A percentile compares a stretch with the other conserved stretches of the same genome.
Conservation (phyloP, 306 rosid genomes). For the peach (Prunus persica) region Prunus_persica_NCBIv2 NC_034013.1:8792501-8793000, state of each 20-base stretch:
- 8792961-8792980: constrained; percentile 18
- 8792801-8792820: neutral
- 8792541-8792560: neutral
- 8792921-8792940: neutral
- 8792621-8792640: constrained; percentile 3
- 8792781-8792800: neutral
- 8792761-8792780: neutral
- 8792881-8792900: neutral
- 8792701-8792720: neutral
- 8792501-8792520: neutral
- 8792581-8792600: neutral
- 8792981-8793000: constrained; percentile 33
- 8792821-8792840: neutral
- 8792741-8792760: neutral
- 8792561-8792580: constrained; percentile 20
- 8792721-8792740: neutral
- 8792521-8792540: constrained; percentile 3
- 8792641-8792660: constrained; percentile 16
- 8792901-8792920: neutral
- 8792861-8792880: neutral
- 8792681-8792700: neutral
- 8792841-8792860: neutral
- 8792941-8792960: constrained; percentile 31
- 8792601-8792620: neutral
- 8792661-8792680: constrained; percentile 1